Conservation (phyloP, 164 flowering plant genomes). For the Nelumbo lutea region DNA sequence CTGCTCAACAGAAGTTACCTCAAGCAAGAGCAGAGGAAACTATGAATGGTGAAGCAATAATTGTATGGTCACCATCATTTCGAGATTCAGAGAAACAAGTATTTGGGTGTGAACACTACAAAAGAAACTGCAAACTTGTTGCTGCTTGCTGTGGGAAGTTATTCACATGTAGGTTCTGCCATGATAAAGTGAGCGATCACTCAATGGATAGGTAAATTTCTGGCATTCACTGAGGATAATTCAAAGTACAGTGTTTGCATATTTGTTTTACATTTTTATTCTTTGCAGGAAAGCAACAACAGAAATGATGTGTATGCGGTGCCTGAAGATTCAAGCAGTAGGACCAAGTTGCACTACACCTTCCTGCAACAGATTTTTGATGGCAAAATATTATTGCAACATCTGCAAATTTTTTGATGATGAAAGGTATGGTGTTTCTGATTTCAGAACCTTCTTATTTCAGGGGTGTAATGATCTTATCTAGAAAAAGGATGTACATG, state of each 20-base stretch:
- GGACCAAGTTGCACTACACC: slow-evolving; percentile 80
- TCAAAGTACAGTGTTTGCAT: slow-evolving; percentile 4
- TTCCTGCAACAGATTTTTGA: slow-evolving; percentile 67
- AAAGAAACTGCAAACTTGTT: slow-evolving; percentile 86
- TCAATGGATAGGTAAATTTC: slow-evolving; percentile 82
- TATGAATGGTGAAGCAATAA: slow-evolving; percentile 41
- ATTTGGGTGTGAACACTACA: slow-evolving; percentile 95
- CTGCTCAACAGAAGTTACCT: slow-evolving; percentile 83
- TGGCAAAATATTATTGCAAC: slow-evolving; percentile 87
- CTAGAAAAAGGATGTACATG: not conserved
- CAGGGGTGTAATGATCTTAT: not conserved
- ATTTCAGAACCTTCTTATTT: not conserved
- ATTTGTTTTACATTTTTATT: slow-evolving; percentile 7
- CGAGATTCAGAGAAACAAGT: slow-evolving; percentile 63
- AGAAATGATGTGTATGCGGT: slow-evolving; percentile 97
- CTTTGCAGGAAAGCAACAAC: slow-evolving; percentile 66
- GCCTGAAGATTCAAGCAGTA: slow-evolving; percentile 77
- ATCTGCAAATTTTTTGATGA: slow-evolving; percentile 97
- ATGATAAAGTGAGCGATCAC: slow-evolving; percentile 92
- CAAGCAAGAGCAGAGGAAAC: slow-evolving; percentile 43
- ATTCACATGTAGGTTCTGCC: slow-evolving; percentile 86
- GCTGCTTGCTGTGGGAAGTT: slow-evolving; percentile 91
- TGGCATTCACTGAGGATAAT: not conserved
- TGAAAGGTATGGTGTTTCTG: slow-evolving; percentile 54
- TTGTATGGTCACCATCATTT: slow-evolving; percentile 72